phyloP scores from a whole-genome alignment of 345 rosid genomes.

The Garcia nutans region DNA sequence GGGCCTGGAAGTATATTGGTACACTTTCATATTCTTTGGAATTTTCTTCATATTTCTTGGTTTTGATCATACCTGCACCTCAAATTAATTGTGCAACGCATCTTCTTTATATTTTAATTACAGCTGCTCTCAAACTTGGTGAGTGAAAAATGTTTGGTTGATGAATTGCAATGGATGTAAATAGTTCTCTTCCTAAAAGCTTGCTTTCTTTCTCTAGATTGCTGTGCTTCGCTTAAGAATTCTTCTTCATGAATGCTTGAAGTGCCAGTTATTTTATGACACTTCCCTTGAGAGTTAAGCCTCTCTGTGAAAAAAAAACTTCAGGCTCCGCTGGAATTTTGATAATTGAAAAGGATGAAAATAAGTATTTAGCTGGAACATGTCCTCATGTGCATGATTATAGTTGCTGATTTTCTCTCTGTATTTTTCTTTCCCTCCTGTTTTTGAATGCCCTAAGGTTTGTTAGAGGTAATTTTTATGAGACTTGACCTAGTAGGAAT shows the following conservation, averaged over 20 bases:
- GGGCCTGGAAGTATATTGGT: slow-evolving; percentile 95
- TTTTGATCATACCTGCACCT: not conserved
- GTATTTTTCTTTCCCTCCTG: not conserved
- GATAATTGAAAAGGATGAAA: not conserved
- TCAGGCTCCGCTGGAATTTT: not conserved
- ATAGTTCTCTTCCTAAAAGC: not conserved
- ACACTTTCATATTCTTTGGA: slow-evolving; percentile 21
- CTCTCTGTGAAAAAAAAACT: not conserved
- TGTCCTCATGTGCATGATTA: not conserved
- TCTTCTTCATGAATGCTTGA: not conserved
- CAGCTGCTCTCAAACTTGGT: not conserved
- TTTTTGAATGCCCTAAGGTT: not conserved
- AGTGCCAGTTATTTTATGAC: not conserved
- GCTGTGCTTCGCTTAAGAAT: not conserved
- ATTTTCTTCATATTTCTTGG: not conserved
- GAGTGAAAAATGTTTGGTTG: not conserved
- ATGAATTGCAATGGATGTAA: not conserved
- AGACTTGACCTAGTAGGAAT: not conserved
- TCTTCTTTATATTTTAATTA: not conserved
- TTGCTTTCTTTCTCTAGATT: not conserved
- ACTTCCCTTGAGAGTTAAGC: not conserved
- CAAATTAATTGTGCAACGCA: not conserved
- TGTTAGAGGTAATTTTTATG: not conserved
- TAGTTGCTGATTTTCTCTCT: not conserved
- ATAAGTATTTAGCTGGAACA: not conserved